Conservation (phyloP, 371 early-diverging fungal species). For the Rhizopus delemar region DNA sequence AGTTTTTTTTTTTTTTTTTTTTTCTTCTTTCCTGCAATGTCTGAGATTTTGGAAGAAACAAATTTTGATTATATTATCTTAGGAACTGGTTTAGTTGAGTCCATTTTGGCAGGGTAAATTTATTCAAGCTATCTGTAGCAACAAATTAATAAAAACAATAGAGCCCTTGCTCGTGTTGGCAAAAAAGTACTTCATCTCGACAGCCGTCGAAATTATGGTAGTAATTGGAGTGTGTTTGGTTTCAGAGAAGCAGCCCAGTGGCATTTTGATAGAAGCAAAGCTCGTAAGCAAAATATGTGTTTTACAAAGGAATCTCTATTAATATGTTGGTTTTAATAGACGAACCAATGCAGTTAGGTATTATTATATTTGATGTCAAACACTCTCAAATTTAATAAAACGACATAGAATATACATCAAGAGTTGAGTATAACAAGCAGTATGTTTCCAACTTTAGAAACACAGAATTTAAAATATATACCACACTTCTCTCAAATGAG, state of each 20-base stretch:
- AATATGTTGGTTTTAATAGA: background rate
- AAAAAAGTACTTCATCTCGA: slow-evolving; percentile 92
- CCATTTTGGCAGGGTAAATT: slow-evolving; percentile 80
- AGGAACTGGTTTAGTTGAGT: slow-evolving; percentile 91
- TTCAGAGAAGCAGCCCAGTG: slow-evolving; percentile 31
- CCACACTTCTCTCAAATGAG: background rate
- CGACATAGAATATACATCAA: background rate
- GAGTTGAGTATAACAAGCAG: background rate
- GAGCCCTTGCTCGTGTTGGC: slow-evolving; percentile 77
- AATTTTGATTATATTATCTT: slow-evolving; percentile 78
- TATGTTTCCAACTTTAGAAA: slow-evolving; percentile 21
- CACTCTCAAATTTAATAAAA: background rate
- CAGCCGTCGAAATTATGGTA: slow-evolving; percentile 83
- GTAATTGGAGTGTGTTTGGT: slow-evolving; percentile 67
- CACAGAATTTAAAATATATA: slow-evolving; percentile 6
- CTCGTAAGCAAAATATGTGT: background rate
- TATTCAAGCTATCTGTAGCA: too few relatives aligned
- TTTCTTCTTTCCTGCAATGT: slow-evolving; percentile 6
- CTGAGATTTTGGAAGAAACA: slow-evolving; percentile 45
- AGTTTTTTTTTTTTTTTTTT: background rate
- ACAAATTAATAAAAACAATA: slow-evolving; percentile 20
- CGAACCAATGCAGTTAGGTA: background rate
- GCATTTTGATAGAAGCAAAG: slow-evolving; percentile 7
- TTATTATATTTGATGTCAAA: background rate
- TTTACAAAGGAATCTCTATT: too few relatives aligned